These are phyloP conservation scores for Fusarium anthophilum DNA, from an alignment of 2,329 filamentous ascomycete species.

Conservation along the genomic window DNA sequence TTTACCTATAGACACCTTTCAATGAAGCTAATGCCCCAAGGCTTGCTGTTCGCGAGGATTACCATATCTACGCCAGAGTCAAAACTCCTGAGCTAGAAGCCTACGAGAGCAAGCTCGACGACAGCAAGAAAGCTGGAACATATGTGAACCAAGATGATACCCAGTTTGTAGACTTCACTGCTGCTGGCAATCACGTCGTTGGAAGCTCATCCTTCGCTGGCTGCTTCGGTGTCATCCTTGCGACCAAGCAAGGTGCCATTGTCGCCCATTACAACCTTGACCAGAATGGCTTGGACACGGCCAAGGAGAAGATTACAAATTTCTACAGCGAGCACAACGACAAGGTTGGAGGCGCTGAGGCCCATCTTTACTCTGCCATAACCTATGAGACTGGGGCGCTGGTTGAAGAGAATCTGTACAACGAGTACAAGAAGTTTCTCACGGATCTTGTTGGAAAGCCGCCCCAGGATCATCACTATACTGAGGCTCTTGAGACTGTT, in stretches of 20 bases:
- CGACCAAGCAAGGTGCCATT: not conserved
- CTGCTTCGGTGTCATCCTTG: conserved; percentile 1
- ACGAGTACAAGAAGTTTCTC: not conserved
- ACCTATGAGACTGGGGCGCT: not conserved
- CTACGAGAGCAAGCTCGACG: not conserved
- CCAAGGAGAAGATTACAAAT: not conserved
- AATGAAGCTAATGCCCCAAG: not conserved
- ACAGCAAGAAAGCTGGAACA: not conserved
- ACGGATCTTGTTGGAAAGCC: not conserved
- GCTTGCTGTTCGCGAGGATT: not conserved
- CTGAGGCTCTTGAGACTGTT: not conserved
- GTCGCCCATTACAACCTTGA: not conserved
- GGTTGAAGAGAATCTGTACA: not conserved
- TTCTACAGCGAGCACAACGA: not conserved
- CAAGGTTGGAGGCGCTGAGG: not conserved
- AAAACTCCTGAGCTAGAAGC: not conserved
- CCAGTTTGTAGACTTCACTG: not conserved
- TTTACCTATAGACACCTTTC: fast-evolving
- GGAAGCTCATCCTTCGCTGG: not conserved
- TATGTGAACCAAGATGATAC: not conserved
- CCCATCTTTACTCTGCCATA: not conserved
- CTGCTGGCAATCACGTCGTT: not conserved
- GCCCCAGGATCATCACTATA: not conserved
- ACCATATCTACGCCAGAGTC: not conserved
- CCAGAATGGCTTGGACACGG: not conserved